Conservation (phyloP, 345 rosid species). For the Anacardium occidentale region DNA sequence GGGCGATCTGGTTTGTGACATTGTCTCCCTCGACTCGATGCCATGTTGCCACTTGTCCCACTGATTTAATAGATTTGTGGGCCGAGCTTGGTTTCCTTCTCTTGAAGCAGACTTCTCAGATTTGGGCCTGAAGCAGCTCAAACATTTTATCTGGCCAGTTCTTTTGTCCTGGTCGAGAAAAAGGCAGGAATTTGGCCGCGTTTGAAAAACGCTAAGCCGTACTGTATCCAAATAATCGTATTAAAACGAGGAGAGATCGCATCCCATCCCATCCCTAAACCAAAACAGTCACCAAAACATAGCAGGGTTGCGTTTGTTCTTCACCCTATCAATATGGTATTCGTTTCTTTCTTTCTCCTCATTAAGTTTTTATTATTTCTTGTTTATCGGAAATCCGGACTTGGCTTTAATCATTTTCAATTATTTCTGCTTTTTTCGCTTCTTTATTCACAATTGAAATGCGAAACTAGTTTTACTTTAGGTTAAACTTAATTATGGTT, state of each 20-base stretch:
- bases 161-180: too few relatives aligned
- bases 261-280: too few relatives aligned
- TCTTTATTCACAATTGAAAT: neutral
- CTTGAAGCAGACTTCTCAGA: too few relatives aligned
- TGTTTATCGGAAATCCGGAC: neutral
- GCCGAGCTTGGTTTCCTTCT: too few relatives aligned
- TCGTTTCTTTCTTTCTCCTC: neutral
- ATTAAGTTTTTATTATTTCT: neutral
- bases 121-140: too few relatives aligned
- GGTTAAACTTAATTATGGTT: neutral
- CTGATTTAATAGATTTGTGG: too few relatives aligned
- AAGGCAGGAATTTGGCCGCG: neutral
- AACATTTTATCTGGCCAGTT: too few relatives aligned
- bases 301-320: neutral
- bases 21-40: too few relatives aligned
- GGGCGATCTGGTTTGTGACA: too few relatives aligned
- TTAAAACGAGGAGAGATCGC: neutral
- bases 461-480: neutral
- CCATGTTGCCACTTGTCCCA: too few relatives aligned
- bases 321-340: slow-evolving; percentile 15
- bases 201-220: neutral
- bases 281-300: neutral
- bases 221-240: neutral
- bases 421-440: neutral
- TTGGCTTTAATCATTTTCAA: neutral